A percentile compares a stretch with the other conserved stretches of the same genome.
Conservation (phyloP, 257 asterid species). For the Anisodus tanguticus region DNA sequence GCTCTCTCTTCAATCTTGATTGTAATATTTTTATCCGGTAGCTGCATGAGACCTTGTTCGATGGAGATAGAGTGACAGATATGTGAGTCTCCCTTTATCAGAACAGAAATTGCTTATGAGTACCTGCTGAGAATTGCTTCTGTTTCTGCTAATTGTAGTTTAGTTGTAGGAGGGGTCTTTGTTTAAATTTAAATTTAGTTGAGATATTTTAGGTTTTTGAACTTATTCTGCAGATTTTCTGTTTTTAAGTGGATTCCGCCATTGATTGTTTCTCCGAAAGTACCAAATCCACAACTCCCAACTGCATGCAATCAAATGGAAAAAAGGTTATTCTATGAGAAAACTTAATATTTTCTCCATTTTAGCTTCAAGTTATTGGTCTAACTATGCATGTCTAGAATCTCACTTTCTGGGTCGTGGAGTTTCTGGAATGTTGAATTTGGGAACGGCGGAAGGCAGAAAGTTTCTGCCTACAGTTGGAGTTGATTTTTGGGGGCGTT, state of each 20-base stretch:
- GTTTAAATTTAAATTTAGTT: no score
- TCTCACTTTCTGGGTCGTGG: conserved; percentile 54
- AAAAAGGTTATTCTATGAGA: conserved; percentile 17
- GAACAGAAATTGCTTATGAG: background rate
- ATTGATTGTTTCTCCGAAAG: conserved; percentile 72
- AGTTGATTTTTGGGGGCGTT: no score
- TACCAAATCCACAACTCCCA: conserved; percentile 74
- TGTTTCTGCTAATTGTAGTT: no score
- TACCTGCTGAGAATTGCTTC: background rate
- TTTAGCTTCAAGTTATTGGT: background rate
- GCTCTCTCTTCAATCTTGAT: conserved; percentile 67
- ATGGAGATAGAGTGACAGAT: background rate
- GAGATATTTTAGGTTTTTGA: no score
- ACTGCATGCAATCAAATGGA: conserved; percentile 47
- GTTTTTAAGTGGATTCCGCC: conserved; percentile 47
- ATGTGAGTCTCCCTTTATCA: background rate
- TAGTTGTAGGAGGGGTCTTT: no score
- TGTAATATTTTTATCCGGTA: conserved; percentile 67
- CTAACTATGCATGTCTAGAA: background rate
- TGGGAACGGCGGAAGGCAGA: no score
- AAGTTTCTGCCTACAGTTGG: no score
- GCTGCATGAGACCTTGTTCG: conserved; percentile 78
- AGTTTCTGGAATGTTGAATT: no score
- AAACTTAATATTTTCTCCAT: background rate
- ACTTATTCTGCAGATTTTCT: background rate